Percentiles rank a stretch among this genome's conserved stretches.
Conservation (phyloP, 106 monocot genomes). For the Agapanthus africanus region DNA sequence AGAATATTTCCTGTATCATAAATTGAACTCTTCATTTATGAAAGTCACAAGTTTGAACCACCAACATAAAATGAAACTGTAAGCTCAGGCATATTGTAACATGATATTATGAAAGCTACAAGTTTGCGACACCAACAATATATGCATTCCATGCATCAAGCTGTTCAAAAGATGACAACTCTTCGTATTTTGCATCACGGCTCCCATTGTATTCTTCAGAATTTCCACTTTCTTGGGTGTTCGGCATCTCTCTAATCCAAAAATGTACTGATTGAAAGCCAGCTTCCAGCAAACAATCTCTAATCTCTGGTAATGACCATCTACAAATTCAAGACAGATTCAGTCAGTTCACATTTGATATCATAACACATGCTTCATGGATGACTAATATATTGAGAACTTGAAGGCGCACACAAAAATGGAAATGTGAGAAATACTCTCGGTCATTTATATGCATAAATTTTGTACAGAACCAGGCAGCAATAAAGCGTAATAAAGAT, state of each 20-base stretch:
- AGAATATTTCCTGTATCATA: too few species aligned
- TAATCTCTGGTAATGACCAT: constrained; percentile 87
- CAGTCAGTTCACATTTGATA: too few species aligned
- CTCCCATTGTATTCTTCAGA: constrained; percentile 29
- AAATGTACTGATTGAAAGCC: constrained; percentile 74
- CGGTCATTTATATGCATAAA: too few species aligned
- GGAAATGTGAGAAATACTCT: too few species aligned
- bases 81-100: too few species aligned
- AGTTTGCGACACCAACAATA: constrained; percentile 58
- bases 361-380: too few species aligned
- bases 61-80: neutral
- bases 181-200: constrained; percentile 63
- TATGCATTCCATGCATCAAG: constrained; percentile 96
- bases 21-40: too few species aligned
- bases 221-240: constrained; percentile 33
- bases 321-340: too few species aligned
- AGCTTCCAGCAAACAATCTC: constrained; percentile 84
- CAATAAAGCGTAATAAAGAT: neutral
- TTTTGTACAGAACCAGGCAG: neutral
- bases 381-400: too few species aligned
- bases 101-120: constrained; percentile 1
- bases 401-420: too few species aligned
- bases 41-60: neutral
- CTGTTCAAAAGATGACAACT: constrained; percentile 51
- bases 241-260: constrained; percentile 92